Percentiles rank a stretch among this genome's conserved stretches.
Conservation (phyloP, 2,329 filamentous ascomycete species). For the Balansia obtecta region DNA sequence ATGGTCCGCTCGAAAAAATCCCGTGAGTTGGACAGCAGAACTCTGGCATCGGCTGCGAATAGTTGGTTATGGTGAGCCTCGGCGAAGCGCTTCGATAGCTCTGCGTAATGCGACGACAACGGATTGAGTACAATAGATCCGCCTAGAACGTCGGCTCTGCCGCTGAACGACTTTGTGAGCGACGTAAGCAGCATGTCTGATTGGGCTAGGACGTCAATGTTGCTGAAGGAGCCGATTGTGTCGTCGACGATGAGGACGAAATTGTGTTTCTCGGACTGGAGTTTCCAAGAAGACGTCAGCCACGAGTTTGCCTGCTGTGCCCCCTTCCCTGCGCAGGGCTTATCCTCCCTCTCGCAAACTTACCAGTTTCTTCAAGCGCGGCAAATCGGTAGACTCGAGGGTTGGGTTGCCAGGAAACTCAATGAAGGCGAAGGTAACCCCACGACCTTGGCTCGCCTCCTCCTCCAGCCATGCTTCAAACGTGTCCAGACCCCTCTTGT, state of each 20-base stretch:
- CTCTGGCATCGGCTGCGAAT: constrained; percentile 32
- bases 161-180: constrained; percentile 47
- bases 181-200: constrained; percentile 39
- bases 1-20: constrained; percentile 28
- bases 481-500: constrained; percentile 26
- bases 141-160: constrained; percentile 41
- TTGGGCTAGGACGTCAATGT: constrained; percentile 35
- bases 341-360: constrained; percentile 8
- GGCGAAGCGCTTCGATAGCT: constrained; percentile 20
- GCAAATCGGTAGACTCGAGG: constrained; percentile 20
- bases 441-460: constrained; percentile 24
- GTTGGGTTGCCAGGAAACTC: constrained; percentile 31
- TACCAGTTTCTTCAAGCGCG: constrained; percentile 26
- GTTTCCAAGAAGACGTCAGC: not conserved
- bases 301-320: not conserved
- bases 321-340: too few species aligned
- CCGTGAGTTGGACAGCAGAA: constrained; percentile 31
- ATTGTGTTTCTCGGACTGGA: constrained; percentile 26
- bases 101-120: constrained; percentile 25
- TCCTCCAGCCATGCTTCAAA: constrained; percentile 32
- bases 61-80: constrained; percentile 29
- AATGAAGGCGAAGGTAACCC: constrained; percentile 32
- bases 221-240: constrained; percentile 33
- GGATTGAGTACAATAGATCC: constrained; percentile 39
- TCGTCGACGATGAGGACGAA: constrained; percentile 37